phyloP scores from a whole-genome alignment of 108 stramenopile species.

The Heterococcus sp. region DNA sequence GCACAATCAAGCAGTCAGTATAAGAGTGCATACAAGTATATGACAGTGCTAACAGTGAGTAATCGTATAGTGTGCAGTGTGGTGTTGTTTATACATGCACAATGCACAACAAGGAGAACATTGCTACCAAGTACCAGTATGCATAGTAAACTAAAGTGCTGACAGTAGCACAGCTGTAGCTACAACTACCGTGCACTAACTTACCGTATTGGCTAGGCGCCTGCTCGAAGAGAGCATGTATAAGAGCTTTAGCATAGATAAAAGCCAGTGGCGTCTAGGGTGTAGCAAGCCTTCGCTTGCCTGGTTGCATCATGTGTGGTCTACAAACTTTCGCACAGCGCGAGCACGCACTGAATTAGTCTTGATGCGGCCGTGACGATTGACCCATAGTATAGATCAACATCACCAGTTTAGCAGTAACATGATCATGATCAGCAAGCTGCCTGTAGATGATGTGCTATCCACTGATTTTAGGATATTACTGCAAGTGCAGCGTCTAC shows the following conservation, averaged over 20 bases:
- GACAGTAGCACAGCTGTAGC: too few species aligned
- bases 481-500: background rate
- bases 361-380: conserved; percentile 94
- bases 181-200: too few species aligned
- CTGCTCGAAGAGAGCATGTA: conserved; percentile 88
- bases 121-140: too few species aligned
- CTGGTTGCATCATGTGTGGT: conserved; percentile 89
- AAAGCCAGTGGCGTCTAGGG: conserved; percentile 82
- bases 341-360: conserved; percentile 86
- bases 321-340: conserved; percentile 79
- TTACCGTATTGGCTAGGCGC: conserved; percentile 81
- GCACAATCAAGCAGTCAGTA: too few species aligned
- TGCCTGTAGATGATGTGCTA: background rate
- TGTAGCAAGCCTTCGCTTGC: conserved; percentile 88
- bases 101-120: too few species aligned
- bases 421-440: background rate
- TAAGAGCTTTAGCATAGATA: conserved; percentile 93
- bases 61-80: too few species aligned
- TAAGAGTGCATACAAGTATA: too few species aligned
- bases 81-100: too few species aligned
- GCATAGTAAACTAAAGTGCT: too few species aligned
- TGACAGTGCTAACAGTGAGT: too few species aligned
- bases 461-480: background rate
- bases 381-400: conserved; percentile 43
- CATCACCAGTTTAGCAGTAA: background rate